Percentiles rank a stretch among this genome's conserved stretches.
These are phyloP conservation scores for Scedosporium aurantiacum DNA, from an alignment of 2,329 filamentous ascomycete species.

Conservation along the genomic window DNA sequence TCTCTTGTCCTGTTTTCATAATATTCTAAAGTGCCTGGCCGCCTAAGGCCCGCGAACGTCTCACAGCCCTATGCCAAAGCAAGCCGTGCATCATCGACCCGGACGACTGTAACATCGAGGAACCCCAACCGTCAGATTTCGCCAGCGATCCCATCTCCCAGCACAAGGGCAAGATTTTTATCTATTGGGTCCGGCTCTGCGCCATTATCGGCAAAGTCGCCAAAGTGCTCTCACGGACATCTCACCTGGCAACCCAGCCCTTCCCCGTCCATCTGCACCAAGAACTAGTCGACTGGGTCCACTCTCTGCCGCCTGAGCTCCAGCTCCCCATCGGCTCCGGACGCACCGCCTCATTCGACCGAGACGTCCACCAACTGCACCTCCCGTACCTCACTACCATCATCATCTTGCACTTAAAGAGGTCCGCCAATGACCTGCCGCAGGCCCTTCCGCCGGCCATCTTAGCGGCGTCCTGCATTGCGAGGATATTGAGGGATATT, in stretches of 20 bases:
- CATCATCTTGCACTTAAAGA: conserved; percentile 26
- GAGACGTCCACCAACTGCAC: conserved; percentile 29
- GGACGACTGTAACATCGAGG: conserved; percentile 27
- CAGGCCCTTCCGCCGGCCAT: conserved; percentile 24
- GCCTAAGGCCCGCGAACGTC: conserved; percentile 21
- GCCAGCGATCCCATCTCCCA: conserved; percentile 19
- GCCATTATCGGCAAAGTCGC: conserved; percentile 27
- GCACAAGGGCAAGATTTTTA: conserved; percentile 26
- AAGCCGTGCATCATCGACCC: conserved; percentile 31
- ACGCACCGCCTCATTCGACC: conserved; percentile 22
- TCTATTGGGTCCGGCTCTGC: conserved; percentile 29
- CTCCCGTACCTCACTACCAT: conserved; percentile 30
- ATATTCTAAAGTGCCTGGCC: background rate
- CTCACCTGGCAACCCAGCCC: conserved; percentile 3
- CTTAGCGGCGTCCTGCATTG: conserved; percentile 25
- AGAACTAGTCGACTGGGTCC: conserved; percentile 24
- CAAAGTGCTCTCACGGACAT: conserved; percentile 22
- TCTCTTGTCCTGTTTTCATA: background rate
- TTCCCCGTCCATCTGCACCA: conserved; percentile 18
- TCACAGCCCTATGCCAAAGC: conserved; percentile 30
- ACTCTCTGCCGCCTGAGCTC: conserved; percentile 20
- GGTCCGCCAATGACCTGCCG: conserved; percentile 23
- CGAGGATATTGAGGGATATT: conserved; percentile 26
- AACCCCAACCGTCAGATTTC: conserved; percentile 26
- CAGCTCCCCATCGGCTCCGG: conserved; percentile 19